Evolutionary conservation across 2,329 filamentous ascomycete species (phyloP), one percentile per base, ranked within the genome.

Genomic region (Exophiala sideris): DNA sequence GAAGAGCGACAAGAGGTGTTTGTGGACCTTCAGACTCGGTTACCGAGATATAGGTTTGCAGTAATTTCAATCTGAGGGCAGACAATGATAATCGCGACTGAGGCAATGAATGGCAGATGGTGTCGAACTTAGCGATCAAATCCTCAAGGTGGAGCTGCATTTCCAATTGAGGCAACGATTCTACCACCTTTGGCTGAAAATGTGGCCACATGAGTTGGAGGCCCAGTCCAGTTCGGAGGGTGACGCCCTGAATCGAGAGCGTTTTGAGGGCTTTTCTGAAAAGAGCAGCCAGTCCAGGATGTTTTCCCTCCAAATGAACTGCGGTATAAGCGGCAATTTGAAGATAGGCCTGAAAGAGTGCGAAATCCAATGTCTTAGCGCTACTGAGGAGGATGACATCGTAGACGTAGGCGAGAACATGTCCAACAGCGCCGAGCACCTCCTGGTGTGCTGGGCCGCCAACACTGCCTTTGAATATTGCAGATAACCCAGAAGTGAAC

Each of bases 221-320:
- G 12, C 60, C 56, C 33, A 54, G 49, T n/a, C 62, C 62, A 8
- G 70, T 70, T 44, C 69, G 68, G 32, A 71, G 65, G 38, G 88
- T 88, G 95, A 94, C 61, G 83, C 86, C 10, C 0, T 60, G 57
- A 9, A 62, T 64, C 6, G 62, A 65, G 52, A 65, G 62, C 33
- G 18, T 24, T 16, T 52, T 16, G 10, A 58, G 36, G 18, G 21
- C 36, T n/a, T 11, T 18, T 12, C 33, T 38, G 20, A 54, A 50
- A 7, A 24, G n/a, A n/a, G 34, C 20, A 8, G 48, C 45, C 20
- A 58, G n/a, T 7, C 34, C 41, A 4, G 44, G 34, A 46, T 46
- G 39, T 5, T 7, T 42, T 10, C 3, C 47, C 35, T 64, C 61
- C 12, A 70, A 67, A 36, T 60, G 76, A 63, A 57, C 66, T 64